Evolutionary conservation across 2,329 filamentous ascomycete genomes (phyloP), one percentile per base, ranked within the genome.

Genomic region (Exophiala mesophila): DNA sequence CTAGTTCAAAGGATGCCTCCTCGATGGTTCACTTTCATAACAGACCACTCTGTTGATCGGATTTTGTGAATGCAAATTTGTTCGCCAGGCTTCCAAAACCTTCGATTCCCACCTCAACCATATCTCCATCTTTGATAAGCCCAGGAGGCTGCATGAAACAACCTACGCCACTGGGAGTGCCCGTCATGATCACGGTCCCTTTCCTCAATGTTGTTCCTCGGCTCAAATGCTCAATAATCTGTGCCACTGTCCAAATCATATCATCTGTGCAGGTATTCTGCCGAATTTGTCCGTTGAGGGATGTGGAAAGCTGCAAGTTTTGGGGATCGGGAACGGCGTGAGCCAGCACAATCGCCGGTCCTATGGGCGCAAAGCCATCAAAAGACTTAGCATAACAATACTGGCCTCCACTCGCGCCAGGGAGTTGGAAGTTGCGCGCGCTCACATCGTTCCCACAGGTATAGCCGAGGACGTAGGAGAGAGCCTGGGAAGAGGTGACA

Each of bases 371-470:
- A 80, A 83, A 88, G 10, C 79, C 80, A 62, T 88, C 83, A 51
- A 85, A 87, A 3, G 82, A 79, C 62, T 88, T 88, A 26, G 82
- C 83, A 10, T 85, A 65, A 1, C 73, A 75, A 82, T 82, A 86
- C 63, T 87, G 83, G 58, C 34, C 23, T 13, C 36, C 42, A 3
- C 13, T 20, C 36, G 18, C 28, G 12, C 81, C 81, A 29, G 71
- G 73, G 47, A 85, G 63, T 28, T 45, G 42, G 36, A 29, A 39
- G 23, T 45, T 34, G 8, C 42, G 30, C 4, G 44, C 44, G 13
- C 31, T 30, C 12, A 47, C 26, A 28, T 47, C 44, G 26, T 47
- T 47, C 6, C 39, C 30, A 4, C 29, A 30, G 17, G 44, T 47
- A 29, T 44, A 47, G 13, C 44, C 44, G 16, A 47, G 41, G 29